These are phyloP conservation scores for Dendrostoma leiphaemia DNA, from an alignment of 2,329 filamentous ascomycete genomes.

Conservation along the genomic window DNA sequence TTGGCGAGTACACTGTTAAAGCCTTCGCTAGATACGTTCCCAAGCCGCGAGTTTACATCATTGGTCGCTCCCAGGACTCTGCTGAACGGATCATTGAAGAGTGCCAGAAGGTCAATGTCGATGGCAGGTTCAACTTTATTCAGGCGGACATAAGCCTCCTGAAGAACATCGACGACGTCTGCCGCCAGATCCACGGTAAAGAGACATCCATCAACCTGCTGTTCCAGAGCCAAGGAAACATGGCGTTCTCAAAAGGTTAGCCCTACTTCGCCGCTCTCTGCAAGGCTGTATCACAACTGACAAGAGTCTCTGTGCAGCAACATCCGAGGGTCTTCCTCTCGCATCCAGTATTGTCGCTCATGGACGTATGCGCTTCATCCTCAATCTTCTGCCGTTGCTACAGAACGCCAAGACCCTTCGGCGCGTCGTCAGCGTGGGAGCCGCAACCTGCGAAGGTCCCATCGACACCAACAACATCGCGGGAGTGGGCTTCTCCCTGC, in stretches of 20 bases:
- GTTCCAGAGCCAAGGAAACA: conserved; percentile 40
- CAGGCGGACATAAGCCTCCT: conserved; percentile 49
- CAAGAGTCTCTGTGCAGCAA: background rate
- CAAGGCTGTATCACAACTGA: background rate
- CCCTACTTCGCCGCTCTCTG: background rate
- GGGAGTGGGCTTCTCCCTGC: conserved; percentile 9
- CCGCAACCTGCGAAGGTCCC: conserved; percentile 4
- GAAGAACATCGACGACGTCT: conserved; percentile 48
- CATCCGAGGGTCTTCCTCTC: conserved; percentile 4
- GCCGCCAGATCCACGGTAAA: conserved; percentile 40
- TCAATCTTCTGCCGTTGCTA: conserved; percentile 34
- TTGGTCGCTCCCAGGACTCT: conserved; percentile 39
- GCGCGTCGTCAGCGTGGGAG: conserved; percentile 23
- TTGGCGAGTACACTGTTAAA: conserved; percentile 46
- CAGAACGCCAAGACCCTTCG: conserved; percentile 21
- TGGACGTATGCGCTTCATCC: conserved; percentile 35
- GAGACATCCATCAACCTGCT: conserved; percentile 46
- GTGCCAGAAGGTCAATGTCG: conserved; percentile 35
- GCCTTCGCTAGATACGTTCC: conserved; percentile 37
- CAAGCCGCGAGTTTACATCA: conserved; percentile 44
- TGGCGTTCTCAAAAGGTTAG: conserved; percentile 19
- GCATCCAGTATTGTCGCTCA: conserved; percentile 25
- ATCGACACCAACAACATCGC: conserved; percentile 13
- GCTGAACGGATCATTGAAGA: conserved; percentile 36
- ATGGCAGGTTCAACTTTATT: conserved; percentile 44